phyloP scores from a whole-genome alignment of 2,329 filamentous ascomycete genomes.

The Sporothrix humicola region DNA sequence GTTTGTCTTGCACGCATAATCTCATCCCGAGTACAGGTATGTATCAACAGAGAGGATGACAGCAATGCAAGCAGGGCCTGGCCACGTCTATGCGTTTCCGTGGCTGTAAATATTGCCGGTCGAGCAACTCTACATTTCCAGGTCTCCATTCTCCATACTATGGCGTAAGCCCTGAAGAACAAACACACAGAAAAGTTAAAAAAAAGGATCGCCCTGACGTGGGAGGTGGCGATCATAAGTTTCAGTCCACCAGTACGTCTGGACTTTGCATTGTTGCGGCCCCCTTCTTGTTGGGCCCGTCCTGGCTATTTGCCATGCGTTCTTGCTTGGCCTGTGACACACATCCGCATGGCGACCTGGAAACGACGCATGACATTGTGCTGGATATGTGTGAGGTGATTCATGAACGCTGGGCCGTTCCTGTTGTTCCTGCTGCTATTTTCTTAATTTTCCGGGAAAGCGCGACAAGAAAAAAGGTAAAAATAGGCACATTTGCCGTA shows the following conservation, averaged over 20 bases:
- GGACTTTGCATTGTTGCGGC: background rate
- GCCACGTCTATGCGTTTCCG: background rate
- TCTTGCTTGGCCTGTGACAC: background rate
- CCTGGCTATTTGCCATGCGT: background rate
- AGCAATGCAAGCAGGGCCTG: constrained; percentile 6
- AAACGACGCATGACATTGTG: background rate
- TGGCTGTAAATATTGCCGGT: too few relatives aligned
- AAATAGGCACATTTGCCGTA: constrained; percentile 17
- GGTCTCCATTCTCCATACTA: background rate
- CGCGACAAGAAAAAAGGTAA: background rate
- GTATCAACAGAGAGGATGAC: background rate
- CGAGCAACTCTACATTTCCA: too few relatives aligned
- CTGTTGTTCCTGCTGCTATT: too few relatives aligned
- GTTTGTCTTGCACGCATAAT: background rate
- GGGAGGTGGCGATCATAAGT: constrained; percentile 2
- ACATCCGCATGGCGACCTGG: background rate
- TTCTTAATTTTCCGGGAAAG: background rate
- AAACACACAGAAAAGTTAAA: background rate
- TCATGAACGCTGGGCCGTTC: background rate
- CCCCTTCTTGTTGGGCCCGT: background rate
- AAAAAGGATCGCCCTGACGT: background rate
- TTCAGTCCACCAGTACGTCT: background rate
- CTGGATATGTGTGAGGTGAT: background rate
- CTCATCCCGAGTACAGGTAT: background rate
- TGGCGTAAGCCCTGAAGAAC: background rate